phyloP scores from a whole-genome alignment of 2,329 filamentous ascomycete species.

The Fusarium sp. region DNA sequence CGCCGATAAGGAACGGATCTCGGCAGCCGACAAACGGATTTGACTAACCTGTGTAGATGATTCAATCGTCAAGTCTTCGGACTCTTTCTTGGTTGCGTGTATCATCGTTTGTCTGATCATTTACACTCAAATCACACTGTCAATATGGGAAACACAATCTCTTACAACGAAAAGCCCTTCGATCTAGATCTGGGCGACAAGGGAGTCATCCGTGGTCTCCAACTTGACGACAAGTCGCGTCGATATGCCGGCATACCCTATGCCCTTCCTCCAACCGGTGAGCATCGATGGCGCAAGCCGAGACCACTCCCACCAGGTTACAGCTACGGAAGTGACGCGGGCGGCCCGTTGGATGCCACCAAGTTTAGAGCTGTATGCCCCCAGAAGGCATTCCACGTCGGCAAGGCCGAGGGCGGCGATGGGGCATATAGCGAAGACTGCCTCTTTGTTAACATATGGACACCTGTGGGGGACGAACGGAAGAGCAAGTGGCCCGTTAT shows the following conservation, averaged over 20 bases:
- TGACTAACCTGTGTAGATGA: background rate
- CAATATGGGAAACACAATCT: constrained; percentile 25
- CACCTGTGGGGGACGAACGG: constrained; percentile 45
- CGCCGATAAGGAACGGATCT: background rate
- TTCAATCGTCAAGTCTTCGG: background rate
- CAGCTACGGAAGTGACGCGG: constrained; percentile 41
- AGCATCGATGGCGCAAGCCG: constrained; percentile 53
- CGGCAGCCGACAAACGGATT: background rate
- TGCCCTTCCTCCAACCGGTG: constrained; percentile 52
- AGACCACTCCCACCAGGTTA: constrained; percentile 45
- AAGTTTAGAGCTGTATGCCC: constrained; percentile 53
- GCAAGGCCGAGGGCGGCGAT: constrained; percentile 40
- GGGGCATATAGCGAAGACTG: constrained; percentile 57
- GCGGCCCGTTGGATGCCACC: constrained; percentile 51
- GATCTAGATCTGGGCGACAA: constrained; percentile 22
- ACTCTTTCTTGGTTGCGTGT: too few relatives aligned
- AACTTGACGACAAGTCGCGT: constrained; percentile 48
- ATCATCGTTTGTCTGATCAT: accelerated
- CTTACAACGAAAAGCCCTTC: constrained; percentile 16
- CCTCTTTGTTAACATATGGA: constrained; percentile 60
- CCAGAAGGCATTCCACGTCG: constrained; percentile 49
- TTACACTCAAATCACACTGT: background rate
- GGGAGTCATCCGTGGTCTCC: constrained; percentile 47
- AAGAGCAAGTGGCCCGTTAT: constrained; percentile 46
- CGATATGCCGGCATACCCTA: constrained; percentile 53